A percentile compares a stretch with the other conserved stretches of the same genome.
phyloP scores from a whole-genome alignment of 2,329 filamentous ascomycete genomes.

The Aspergillus flavus region DNA sequence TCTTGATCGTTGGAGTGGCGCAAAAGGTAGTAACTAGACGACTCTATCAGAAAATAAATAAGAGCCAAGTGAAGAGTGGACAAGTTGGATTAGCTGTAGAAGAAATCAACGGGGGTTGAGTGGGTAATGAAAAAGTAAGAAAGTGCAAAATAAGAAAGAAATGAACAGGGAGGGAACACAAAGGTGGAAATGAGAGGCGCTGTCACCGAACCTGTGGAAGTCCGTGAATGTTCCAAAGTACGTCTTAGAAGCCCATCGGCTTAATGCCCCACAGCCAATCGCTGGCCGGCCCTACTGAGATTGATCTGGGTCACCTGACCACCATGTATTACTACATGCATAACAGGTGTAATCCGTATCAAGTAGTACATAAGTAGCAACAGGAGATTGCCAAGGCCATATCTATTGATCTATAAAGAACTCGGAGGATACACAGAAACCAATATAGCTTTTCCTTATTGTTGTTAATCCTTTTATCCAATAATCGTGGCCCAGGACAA shows the following conservation, averaged over 20 bases:
- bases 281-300: conserved; percentile 6
- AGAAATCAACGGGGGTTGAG: not conserved
- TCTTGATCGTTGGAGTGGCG: conserved; percentile 42
- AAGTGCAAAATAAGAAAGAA: not conserved
- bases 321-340: conserved; percentile 3
- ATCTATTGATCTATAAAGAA: not conserved
- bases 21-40: not conserved
- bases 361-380: not conserved
- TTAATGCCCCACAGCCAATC: conserved; percentile 25
- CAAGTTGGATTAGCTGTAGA: not conserved
- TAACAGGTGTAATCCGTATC: not conserved
- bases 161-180: conserved; percentile 3
- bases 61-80: not conserved
- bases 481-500: not conserved
- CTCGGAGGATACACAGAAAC: not conserved
- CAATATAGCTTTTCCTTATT: not conserved
- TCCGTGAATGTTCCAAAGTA: conserved; percentile 12
- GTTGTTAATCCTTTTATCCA: not conserved
- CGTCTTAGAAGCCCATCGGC: not conserved
- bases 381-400: not conserved
- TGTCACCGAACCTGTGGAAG: not conserved
- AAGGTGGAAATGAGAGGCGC: conserved; percentile 4
- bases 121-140: not conserved
- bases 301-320: conserved; percentile 15
- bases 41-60: not conserved